These are phyloP conservation scores for Clarkia xantiana DNA, from an alignment of 345 rosid species.

Conservation along the genomic window DNA sequence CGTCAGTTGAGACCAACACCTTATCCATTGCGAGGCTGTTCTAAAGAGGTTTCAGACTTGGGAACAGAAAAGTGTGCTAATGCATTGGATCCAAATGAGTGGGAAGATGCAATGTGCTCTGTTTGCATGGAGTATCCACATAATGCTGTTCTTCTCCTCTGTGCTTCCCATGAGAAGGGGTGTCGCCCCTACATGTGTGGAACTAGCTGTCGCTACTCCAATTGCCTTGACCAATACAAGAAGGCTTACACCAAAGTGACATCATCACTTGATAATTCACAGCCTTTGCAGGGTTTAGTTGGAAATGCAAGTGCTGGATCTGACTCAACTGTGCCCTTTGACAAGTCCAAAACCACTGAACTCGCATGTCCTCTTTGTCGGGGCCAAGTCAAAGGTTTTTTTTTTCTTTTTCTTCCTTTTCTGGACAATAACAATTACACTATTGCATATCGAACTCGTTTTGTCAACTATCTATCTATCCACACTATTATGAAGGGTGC, in stretches of 20 bases:
- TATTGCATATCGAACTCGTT: too few species aligned
- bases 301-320: conserved; percentile 2
- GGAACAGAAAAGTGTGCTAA: conserved; percentile 33
- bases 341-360: conserved; percentile 43
- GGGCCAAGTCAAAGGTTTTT: conserved; percentile 65
- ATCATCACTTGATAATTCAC: not conserved
- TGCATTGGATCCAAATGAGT: conserved; percentile 49
- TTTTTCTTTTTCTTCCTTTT: too few species aligned
- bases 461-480: too few species aligned
- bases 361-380: conserved; percentile 92
- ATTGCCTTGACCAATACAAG: conserved; percentile 89
- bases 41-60: conserved; percentile 3
- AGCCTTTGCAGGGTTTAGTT: too few species aligned
- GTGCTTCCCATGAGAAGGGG: conserved; percentile 94
- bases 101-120: conserved; percentile 78
- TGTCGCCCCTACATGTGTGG: conserved; percentile 99
- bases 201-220: conserved; percentile 87
- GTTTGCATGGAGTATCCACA: conserved; percentile 98
- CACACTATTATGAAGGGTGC: too few species aligned
- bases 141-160: conserved; percentile 91
- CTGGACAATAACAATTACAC: too few species aligned
- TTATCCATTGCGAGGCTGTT: conserved; percentile 17
- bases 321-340: conserved; percentile 20
- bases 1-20: conserved; percentile 42
- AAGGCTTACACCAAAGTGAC: conserved; percentile 58